Conservation (phyloP, 805 yeast genomes). For the Danielia reshetovae region DNA sequence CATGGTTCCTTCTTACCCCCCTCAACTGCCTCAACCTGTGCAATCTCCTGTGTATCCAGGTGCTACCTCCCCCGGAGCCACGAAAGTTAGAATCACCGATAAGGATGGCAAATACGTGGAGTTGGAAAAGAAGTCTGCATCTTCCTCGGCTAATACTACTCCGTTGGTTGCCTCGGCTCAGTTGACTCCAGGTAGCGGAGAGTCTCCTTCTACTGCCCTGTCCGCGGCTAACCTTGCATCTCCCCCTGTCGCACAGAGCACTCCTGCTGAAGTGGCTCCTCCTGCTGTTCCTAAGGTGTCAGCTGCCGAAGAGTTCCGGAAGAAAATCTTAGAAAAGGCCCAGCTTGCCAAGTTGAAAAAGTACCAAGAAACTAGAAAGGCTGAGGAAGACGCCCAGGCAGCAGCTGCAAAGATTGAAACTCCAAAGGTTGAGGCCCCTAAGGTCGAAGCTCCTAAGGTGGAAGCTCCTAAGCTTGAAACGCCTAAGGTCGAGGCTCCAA, state of each 20-base stretch:
- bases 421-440: background rate
- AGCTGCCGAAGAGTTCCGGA: constrained; percentile 36
- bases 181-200: constrained; percentile 7
- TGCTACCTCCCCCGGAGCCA: constrained; percentile 13
- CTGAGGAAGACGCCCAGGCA: background rate
- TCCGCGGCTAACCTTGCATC: constrained; percentile 3
- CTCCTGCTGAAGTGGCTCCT: constrained; percentile 16
- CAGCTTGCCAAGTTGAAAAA: constrained; percentile 16
- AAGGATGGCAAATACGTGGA: constrained; percentile 41
- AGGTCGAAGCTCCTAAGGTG: constrained; percentile 5
- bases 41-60: constrained; percentile 10
- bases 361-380: constrained; percentile 11
- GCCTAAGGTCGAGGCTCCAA: constrained; percentile 1
- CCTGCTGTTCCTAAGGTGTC: constrained; percentile 11
- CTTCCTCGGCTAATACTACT: constrained; percentile 22
- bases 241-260: constrained; percentile 8
- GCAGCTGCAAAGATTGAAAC: constrained; percentile 10
- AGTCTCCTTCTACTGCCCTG: constrained; percentile 11
- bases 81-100: constrained; percentile 37
- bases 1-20: constrained; percentile 14
- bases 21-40: constrained; percentile 16
- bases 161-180: constrained; percentile 32
- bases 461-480: constrained; percentile 4
- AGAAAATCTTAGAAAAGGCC: constrained; percentile 30
- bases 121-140: constrained; percentile 33